Percentiles rank a stretch among this genome's conserved stretches.
phyloP scores from a whole-genome alignment of 768 basidiomycete genomes.

The Kwoniella newhampshirensis region DNA sequence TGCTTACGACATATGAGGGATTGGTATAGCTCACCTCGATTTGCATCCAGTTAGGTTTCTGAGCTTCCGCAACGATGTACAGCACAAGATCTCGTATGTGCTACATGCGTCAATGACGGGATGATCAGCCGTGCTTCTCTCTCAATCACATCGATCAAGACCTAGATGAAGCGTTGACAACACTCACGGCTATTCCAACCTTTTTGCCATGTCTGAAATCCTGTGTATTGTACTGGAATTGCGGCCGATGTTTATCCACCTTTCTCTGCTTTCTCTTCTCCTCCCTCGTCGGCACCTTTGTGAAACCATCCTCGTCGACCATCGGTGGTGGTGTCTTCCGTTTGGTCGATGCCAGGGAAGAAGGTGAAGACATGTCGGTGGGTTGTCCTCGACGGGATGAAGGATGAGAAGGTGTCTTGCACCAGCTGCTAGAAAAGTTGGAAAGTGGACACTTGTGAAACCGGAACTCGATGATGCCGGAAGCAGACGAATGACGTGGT shows the following conservation, averaged over 20 bases:
- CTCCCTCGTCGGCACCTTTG: conserved; percentile 42
- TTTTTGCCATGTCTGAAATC: conserved; percentile 77
- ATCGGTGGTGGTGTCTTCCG: conserved; percentile 9
- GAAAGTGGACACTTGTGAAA: no score
- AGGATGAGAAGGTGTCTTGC: no score
- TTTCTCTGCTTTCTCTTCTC: conserved; percentile 48
- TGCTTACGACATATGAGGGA: not conserved
- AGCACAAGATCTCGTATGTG: conserved; percentile 84
- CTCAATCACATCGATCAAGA: no score
- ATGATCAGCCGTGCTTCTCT: no score
- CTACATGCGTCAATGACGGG: conserved; percentile 55
- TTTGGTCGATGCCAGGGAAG: conserved; percentile 3
- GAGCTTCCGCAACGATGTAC: conserved; percentile 75
- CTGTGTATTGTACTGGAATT: conserved; percentile 76
- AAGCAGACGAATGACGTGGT: no score
- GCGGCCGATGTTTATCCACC: conserved; percentile 62
- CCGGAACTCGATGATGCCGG: no score
- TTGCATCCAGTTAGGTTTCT: conserved; percentile 81
- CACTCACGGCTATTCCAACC: conserved; percentile 74
- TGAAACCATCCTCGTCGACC: conserved; percentile 40
- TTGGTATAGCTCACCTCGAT: conserved; percentile 63
- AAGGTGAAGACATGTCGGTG: conserved; percentile 3
- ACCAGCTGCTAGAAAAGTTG: no score
- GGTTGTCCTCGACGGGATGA: no score
- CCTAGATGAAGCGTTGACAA: not conserved